phyloP scores from a whole-genome alignment of 495 filamentous ascomycete species.

The Aspergillus haitiensis region DNA sequence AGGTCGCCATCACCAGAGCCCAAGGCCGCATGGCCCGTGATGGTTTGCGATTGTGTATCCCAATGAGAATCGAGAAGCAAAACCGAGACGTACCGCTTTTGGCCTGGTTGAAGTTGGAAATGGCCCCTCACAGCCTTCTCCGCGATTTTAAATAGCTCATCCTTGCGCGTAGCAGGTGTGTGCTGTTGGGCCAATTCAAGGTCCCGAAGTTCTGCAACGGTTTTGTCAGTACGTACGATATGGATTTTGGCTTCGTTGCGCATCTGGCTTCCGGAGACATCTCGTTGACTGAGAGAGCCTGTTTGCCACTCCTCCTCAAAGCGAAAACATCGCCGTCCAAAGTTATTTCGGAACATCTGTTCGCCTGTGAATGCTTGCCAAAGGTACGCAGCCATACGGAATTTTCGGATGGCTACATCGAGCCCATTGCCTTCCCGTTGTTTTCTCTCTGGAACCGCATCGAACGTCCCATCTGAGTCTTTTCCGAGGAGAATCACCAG shows the following conservation, averaged over 20 bases:
- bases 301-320: conserved; percentile 93
- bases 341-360: conserved; percentile 85
- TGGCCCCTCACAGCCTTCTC: conserved; percentile 70
- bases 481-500: conserved; percentile 80
- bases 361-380: conserved; percentile 96
- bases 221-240: conserved; percentile 77
- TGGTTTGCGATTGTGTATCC: conserved; percentile 67
- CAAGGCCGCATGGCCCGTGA: conserved; percentile 80
- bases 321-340: conserved; percentile 80
- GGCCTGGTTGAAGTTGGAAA: conserved; percentile 70
- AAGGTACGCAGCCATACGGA: conserved; percentile 85
- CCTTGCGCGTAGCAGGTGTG: conserved; percentile 60
- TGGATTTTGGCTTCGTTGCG: conserved; percentile 89
- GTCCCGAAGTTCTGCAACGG: conserved; percentile 77
- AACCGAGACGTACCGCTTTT: conserved; percentile 82
- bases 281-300: conserved; percentile 70
- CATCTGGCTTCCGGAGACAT: conserved; percentile 66
- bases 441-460: conserved; percentile 71
- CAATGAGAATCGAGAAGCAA: conserved; percentile 84
- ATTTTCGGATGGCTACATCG: conserved; percentile 79
- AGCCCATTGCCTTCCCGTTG: conserved; percentile 79
- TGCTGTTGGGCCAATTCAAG: conserved; percentile 81
- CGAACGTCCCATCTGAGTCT: conserved; percentile 84
- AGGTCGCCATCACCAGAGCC: conserved; percentile 67
- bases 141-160: conserved; percentile 73